Conservation (phyloP, 1,284 basidiomycete genomes). For the Puccinia horiana region DNA sequence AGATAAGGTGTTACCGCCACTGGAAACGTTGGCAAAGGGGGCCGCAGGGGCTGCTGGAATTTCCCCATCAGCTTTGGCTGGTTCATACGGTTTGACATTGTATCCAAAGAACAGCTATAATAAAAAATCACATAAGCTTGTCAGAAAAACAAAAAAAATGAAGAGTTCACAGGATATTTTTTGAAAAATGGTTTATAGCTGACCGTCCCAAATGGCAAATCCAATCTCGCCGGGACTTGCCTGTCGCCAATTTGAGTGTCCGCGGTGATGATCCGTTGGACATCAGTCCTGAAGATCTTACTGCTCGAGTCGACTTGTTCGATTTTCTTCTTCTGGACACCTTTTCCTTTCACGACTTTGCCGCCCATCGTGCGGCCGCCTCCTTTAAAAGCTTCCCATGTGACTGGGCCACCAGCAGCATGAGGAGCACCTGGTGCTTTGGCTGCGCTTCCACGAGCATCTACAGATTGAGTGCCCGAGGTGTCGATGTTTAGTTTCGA, state of each 20-base stretch:
- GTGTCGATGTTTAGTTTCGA: constrained; percentile 91
- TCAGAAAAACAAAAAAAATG: background rate
- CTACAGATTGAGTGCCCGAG: constrained; percentile 58
- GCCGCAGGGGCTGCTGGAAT: background rate
- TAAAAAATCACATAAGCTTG: background rate
- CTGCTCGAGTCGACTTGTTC: constrained; percentile 77
- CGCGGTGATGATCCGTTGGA: constrained; percentile 80
- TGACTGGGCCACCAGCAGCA: constrained; percentile 63
- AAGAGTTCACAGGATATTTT: background rate
- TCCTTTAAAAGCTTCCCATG: constrained; percentile 91
- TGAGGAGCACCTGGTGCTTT: constrained; percentile 50
- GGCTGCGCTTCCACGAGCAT: constrained; percentile 54
- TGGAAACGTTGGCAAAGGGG: constrained; percentile 21
- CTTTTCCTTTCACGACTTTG: constrained; percentile 86
- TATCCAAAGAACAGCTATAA: constrained; percentile 41
- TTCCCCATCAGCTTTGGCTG: constrained; percentile 19
- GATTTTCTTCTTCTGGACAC: constrained; percentile 75
- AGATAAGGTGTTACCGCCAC: constrained; percentile 38
- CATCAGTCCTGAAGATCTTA: constrained; percentile 83
- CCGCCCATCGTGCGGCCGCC: constrained; percentile 84
- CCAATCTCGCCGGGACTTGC: constrained; percentile 83
- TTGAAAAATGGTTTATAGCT: background rate
- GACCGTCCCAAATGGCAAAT: constrained; percentile 76
- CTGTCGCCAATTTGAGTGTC: constrained; percentile 71
- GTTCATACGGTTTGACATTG: constrained; percentile 7